These are phyloP conservation scores for Epichloe glyceriae DNA, from an alignment of 2,329 filamentous ascomycete species.

Conservation along the genomic window DNA sequence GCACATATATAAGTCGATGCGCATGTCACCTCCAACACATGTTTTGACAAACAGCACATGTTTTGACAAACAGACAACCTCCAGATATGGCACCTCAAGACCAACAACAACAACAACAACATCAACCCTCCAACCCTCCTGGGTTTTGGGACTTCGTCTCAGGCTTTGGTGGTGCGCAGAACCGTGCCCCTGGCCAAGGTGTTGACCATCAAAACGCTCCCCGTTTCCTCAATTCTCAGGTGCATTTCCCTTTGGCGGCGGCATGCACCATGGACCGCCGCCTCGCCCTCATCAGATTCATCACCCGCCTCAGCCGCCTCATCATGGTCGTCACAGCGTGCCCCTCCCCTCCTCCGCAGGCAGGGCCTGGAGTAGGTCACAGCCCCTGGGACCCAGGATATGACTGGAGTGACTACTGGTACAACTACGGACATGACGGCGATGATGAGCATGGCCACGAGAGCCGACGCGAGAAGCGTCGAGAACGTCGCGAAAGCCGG, in stretches of 20 bases:
- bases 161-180: slow-evolving; percentile 16
- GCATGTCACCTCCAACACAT: neutral
- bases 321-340: slow-evolving; percentile 6
- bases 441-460: slow-evolving; percentile 15
- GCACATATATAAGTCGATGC: neutral
- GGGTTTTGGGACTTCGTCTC: slow-evolving; percentile 24
- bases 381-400: slow-evolving; percentile 9
- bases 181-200: slow-evolving; percentile 19
- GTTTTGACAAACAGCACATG: neutral
- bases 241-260: slow-evolving; percentile 22
- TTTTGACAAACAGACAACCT: neutral
- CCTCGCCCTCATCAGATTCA: neutral
- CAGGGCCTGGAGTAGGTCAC: too few relatives aligned
- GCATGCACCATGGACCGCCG: slow-evolving; percentile 5
- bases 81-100: slow-evolving; percentile 13
- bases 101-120: slow-evolving; percentile 5
- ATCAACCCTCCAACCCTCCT: neutral
- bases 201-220: slow-evolving; percentile 22
- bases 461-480: slow-evolving; percentile 7
- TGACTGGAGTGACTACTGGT: slow-evolving; percentile 13
- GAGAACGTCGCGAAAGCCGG: neutral
- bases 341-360: too few relatives aligned
- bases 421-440: neutral
- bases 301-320: neutral
- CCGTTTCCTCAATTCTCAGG: slow-evolving; percentile 13